A percentile compares a stretch with the other conserved stretches of the same genome.
phyloP scores from a whole-genome alignment of 805 yeast species.

The Ogataea ganodermae region DNA sequence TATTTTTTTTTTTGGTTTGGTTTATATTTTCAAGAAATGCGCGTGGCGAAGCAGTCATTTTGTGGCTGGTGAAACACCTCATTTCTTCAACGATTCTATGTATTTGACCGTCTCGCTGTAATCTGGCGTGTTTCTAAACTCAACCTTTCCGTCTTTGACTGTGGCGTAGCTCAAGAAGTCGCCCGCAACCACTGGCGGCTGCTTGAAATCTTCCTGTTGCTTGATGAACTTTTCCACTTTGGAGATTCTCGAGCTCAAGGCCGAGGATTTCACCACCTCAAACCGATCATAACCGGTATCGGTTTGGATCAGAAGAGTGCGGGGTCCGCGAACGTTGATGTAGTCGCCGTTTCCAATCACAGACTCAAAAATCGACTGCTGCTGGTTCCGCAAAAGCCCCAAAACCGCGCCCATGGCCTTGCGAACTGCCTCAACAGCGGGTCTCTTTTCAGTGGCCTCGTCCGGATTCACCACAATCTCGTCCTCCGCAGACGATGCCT shows the following conservation, averaged over 20 bases:
- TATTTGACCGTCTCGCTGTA: slow-evolving; percentile 40
- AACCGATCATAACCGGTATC: slow-evolving; percentile 36
- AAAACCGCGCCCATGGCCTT: background rate
- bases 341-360: slow-evolving; percentile 44
- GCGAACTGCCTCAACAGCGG: slow-evolving; percentile 3
- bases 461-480: slow-evolving; percentile 18
- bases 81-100: slow-evolving; percentile 28
- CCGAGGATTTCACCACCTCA: slow-evolving; percentile 8
- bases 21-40: background rate
- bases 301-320: slow-evolving; percentile 50
- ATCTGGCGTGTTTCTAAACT: slow-evolving; percentile 46
- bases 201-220: slow-evolving; percentile 18
- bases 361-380: slow-evolving; percentile 9
- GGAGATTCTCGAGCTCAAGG: slow-evolving; percentile 6
- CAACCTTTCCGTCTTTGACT: slow-evolving; percentile 43
- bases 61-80: background rate
- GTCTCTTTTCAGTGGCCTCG: slow-evolving; percentile 8
- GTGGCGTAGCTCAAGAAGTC: slow-evolving; percentile 53
- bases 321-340: slow-evolving; percentile 56
- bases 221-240: slow-evolving; percentile 29
- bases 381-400: background rate
- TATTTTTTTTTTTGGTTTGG: background rate
- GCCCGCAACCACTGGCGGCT: slow-evolving; percentile 31
- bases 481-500: slow-evolving; percentile 10
- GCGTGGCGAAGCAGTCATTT: background rate